Conservation (phyloP, 306 rosid genomes). For the Quercus parvula region DNA sequence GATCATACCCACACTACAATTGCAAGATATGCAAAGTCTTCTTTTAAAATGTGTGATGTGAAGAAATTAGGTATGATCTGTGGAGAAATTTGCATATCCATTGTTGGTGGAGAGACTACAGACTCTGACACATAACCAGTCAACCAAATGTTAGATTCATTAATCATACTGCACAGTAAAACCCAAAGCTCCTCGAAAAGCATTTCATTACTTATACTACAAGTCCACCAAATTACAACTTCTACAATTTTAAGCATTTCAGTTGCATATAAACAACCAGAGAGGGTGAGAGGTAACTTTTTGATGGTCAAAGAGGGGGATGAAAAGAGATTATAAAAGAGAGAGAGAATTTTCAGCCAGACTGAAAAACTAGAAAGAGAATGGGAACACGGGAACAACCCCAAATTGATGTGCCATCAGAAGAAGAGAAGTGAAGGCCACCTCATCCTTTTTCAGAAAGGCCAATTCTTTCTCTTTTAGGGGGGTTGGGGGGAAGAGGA, state of each 20-base stretch:
- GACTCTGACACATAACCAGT: slow-evolving; percentile 32
- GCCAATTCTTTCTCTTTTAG: too few relatives aligned
- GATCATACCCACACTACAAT: neutral
- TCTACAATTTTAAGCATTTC: slow-evolving; percentile 7
- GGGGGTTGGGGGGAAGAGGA: too few relatives aligned
- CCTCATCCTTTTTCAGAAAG: too few relatives aligned
- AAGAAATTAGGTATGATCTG: too few relatives aligned
- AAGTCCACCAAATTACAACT: neutral
- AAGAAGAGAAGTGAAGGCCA: neutral
- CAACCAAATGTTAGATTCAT: slow-evolving; percentile 66
- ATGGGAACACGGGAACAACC: too few relatives aligned
- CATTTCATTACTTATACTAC: neutral
- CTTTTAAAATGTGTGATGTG: too few relatives aligned
- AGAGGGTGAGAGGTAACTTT: slow-evolving; percentile 25
- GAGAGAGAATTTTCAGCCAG: too few relatives aligned
- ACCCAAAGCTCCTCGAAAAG: neutral
- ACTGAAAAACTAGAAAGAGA: too few relatives aligned
- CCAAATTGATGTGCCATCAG: neutral
- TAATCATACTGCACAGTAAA: neutral
- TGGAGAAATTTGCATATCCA: neutral
- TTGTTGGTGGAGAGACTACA: neutral
- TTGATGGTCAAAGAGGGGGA: slow-evolving; percentile 21
- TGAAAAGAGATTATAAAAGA: neutral
- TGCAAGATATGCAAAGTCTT: neutral
- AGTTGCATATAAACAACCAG: neutral